phyloP scores from a whole-genome alignment of 331 rosid species.

The Acacia pycnantha region DNA sequence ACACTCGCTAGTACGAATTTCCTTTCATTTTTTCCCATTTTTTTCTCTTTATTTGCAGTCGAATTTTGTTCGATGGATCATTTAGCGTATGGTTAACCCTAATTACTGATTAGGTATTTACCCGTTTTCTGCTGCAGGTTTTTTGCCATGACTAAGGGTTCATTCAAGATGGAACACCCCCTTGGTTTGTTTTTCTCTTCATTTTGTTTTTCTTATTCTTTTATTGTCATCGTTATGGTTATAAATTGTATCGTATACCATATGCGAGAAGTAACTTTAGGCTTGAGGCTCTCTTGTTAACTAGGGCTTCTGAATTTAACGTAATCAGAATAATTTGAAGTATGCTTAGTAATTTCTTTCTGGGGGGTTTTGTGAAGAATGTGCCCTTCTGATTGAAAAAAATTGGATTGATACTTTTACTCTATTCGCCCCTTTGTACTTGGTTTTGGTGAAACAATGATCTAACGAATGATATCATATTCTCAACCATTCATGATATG shows the following conservation, averaged over 20 bases:
- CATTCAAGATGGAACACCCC: conserved; percentile 79
- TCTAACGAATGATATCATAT: not conserved
- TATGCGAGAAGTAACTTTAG: not conserved
- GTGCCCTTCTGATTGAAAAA: not conserved
- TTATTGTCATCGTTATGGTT: not conserved
- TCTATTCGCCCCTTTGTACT: not conserved
- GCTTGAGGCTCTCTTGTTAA: not conserved
- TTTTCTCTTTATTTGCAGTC: too few species aligned
- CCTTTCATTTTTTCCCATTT: not conserved
- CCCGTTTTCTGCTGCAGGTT: conserved; percentile 34
- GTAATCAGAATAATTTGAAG: not conserved
- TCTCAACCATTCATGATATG: not conserved
- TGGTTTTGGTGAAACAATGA: conserved; percentile 18
- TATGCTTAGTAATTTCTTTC: not conserved
- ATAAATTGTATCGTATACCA: not conserved
- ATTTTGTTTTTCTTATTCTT: not conserved
- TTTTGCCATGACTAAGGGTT: conserved; percentile 62
- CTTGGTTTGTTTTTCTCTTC: conserved; percentile 56
- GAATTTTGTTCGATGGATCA: not conserved
- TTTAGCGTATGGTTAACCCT: conserved; percentile 34
- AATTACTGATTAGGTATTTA: not conserved
- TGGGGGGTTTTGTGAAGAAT: not conserved
- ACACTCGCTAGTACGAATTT: conserved; percentile 21
- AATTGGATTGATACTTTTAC: not conserved
- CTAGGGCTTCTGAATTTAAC: not conserved